Evolutionary conservation across 176 grass and related monocot species (phyloP).

Genomic region (Avena sativa): DNA sequence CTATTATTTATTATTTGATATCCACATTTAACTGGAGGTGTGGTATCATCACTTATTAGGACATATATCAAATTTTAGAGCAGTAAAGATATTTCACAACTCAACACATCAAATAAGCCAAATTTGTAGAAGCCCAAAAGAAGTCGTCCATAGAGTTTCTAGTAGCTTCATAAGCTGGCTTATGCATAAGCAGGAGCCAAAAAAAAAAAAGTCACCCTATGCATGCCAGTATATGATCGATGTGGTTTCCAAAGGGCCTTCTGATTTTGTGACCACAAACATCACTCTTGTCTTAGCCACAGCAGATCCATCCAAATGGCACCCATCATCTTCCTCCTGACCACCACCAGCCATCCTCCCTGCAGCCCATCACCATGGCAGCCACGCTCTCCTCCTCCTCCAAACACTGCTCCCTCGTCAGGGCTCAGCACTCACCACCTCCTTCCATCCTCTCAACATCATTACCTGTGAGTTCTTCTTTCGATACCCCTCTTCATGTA

Average conservation of each 20-base stretch:
- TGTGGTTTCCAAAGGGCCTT: not conserved
- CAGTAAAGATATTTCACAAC: too few relatives aligned
- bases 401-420: conserved; percentile 54
- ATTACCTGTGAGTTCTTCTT: conserved; percentile 42
- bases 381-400: conserved; percentile 63
- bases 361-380: conserved; percentile 50
- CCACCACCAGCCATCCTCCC: conserved; percentile 33
- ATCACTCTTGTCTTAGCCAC: conserved; percentile 51
- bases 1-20: too few relatives aligned
- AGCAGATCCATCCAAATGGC: conserved; percentile 54
- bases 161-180: too few relatives aligned
- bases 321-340: conserved; percentile 29
- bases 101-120: too few relatives aligned
- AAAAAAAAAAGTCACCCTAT: too few relatives aligned
- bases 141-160: too few relatives aligned
- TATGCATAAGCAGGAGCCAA: too few relatives aligned
- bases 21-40: too few relatives aligned
- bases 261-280: conserved; percentile 42
- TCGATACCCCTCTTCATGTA: not conserved
- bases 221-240: too few relatives aligned
- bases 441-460: conserved; percentile 45
- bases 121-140: too few relatives aligned
- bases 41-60: too few relatives aligned
- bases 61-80: too few relatives aligned
- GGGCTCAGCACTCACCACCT: conserved; percentile 35